Evolutionary conservation across 148 eudicot genomes (phyloP).

Genomic region (Silene uniflora): DNA sequence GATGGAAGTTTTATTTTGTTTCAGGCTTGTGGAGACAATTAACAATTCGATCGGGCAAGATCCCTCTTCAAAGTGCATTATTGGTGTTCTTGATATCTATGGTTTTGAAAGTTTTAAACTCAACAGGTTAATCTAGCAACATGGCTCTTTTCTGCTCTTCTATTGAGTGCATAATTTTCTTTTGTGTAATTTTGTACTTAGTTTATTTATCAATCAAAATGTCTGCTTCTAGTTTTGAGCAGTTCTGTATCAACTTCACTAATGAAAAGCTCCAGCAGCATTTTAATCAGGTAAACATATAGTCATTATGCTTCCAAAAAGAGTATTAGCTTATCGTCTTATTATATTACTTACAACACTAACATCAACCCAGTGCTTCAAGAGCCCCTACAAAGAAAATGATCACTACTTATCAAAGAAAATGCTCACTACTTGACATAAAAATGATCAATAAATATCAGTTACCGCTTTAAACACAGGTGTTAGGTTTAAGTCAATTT

Average conservation of each 20-base stretch:
- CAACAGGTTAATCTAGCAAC: conserved; percentile 53
- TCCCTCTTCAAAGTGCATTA: conserved; percentile 77
- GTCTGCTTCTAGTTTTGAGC: conserved; percentile 74
- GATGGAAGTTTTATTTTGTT: conserved; percentile 18
- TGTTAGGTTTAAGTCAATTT: neutral
- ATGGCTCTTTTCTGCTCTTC: conserved; percentile 3
- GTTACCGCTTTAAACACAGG: neutral
- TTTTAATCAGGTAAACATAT: conserved; percentile 80
- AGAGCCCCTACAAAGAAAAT: neutral
- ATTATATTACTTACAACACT: neutral
- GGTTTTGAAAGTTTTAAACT: conserved; percentile 88
- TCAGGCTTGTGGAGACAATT: conserved; percentile 96
- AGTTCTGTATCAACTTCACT: conserved; percentile 97
- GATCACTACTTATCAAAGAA: conserved; percentile 1
- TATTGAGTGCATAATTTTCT: neutral
- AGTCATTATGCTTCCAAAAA: neutral
- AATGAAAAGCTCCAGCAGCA: conserved; percentile 99
- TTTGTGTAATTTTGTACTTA: conserved; percentile 21
- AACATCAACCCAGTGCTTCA: neutral
- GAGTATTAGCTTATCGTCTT: neutral
- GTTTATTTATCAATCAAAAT: neutral
- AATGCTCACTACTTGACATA: neutral
- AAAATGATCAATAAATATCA: neutral
- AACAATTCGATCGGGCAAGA: conserved; percentile 96
- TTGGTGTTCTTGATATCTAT: conserved; percentile 87